Conservation (phyloP, 2,329 filamentous ascomycete species). For the Nothophoma quercina region DNA sequence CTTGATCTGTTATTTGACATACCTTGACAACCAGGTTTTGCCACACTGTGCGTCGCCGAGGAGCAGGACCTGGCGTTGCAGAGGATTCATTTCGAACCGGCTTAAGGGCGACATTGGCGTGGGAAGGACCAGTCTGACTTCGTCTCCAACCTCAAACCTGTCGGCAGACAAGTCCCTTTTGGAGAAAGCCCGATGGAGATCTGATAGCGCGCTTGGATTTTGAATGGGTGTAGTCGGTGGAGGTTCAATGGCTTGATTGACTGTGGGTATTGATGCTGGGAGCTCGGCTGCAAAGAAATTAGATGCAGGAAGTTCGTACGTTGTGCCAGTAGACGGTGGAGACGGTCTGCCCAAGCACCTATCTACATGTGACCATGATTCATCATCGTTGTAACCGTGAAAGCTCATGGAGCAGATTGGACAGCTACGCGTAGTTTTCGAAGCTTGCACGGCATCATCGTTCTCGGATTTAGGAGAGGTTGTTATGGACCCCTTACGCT, state of each 20-base stretch:
- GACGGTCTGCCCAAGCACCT: neutral
- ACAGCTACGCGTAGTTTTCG: neutral
- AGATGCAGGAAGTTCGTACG: slow-evolving; percentile 5
- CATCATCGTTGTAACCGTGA: neutral
- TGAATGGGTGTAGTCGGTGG: neutral
- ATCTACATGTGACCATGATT: neutral
- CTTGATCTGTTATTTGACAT: neutral
- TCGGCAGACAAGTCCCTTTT: slow-evolving; percentile 4
- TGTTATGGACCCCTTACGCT: neutral
- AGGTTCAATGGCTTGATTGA: neutral
- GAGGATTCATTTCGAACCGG: neutral
- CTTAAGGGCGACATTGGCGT: neutral
- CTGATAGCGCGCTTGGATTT: neutral
- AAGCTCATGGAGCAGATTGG: slow-evolving; percentile 3
- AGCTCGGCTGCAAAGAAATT: slow-evolving; percentile 1
- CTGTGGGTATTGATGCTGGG: neutral
- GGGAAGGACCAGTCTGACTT: neutral
- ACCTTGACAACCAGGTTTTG: slow-evolving; percentile 19
- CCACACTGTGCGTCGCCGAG: slow-evolving; percentile 18
- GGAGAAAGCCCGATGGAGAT: slow-evolving; percentile 5
- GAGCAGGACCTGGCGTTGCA: slow-evolving; percentile 16
- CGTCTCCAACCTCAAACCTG: slow-evolving; percentile 1
- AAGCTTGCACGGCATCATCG: no score
- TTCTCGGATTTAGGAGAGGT: neutral
- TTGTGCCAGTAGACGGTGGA: no score